Base-by-base conservation (phyloP, 352 stramenopile species). In the Phytophthora brassicae region DNA sequence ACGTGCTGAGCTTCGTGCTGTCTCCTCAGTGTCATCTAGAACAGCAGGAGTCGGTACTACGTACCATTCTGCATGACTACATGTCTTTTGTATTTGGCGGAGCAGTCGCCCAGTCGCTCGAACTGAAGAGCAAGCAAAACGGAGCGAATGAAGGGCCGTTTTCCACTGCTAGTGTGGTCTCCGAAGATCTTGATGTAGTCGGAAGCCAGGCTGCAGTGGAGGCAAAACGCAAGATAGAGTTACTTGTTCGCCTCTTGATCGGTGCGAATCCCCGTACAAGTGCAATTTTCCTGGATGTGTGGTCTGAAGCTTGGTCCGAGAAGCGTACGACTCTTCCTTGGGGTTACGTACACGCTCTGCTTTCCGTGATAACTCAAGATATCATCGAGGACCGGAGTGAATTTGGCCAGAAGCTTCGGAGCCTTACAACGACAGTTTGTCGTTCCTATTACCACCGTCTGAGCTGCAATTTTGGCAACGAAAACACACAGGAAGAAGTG, bases 1-100 rank as follows among this genome's bases (percentile, higher is more conserved):
- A 95, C 56, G 54, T 92, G 35, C 64, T 92, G 31, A 66, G 58
- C 43, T 87, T 85, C 36, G 54, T 84, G 12, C 56, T 90, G 49
- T 76, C 72, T 19, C 33, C 61, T 56, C 64, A 70, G 23, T 73
- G 64, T 38, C 56, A 68, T 48, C 47, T 49, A 54, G 48, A 56
- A 49, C 43, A 70, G 48, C 72, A 72, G 51, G 62, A 73, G 46
- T 28, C 31, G 13, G 36, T 69, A 39, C 46, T 89, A 19, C 45
- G 59, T 13, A 23, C 45, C 17, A 69, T 94, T 23, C 38, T 89
- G 12, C 17, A 48, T 6, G 41, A 68, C 11, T 75, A 87, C 50
- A 76, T 83, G 63, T 53, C 68, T 20, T 64, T 87, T 17, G 54
- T 94, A 4, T 64, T 94, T 17, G 85, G 85, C 13, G 59, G 65